Percentiles rank a stretch among this genome's conserved stretches.
Evolutionary conservation across 306 rosid species (phyloP).

Genomic region (Sicyos edulis): DNA sequence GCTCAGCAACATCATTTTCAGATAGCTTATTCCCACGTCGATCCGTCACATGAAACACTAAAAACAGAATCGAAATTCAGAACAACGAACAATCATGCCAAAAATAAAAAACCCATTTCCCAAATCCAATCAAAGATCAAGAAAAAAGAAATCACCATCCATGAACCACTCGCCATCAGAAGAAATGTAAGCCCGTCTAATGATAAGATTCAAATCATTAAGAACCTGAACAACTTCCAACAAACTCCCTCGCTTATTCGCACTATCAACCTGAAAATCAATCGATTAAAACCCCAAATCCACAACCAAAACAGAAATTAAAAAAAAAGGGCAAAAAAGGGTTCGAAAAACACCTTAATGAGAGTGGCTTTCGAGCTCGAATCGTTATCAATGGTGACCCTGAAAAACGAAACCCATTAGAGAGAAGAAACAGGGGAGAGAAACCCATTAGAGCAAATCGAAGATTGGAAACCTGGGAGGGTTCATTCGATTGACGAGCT

Average conservation of each 20-base stretch:
- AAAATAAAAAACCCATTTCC: background rate
- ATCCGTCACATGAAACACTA: conserved; percentile 89
- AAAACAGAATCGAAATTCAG: background rate
- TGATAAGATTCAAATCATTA: conserved; percentile 75
- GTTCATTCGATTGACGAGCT: conserved; percentile 78
- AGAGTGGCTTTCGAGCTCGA: conserved; percentile 60
- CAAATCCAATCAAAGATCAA: too few species aligned
- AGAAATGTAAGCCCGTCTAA: conserved; percentile 87
- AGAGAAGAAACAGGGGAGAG: conserved; percentile 23
- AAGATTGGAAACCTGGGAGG: conserved; percentile 65
- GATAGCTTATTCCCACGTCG: conserved; percentile 68
- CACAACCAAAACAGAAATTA: too few species aligned
- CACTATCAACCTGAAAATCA: conserved; percentile 72
- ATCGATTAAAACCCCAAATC: background rate
- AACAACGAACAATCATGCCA: conserved; percentile 1
- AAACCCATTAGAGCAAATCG: conserved; percentile 1
- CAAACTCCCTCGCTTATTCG: conserved; percentile 87
- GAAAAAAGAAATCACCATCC: conserved; percentile 53
- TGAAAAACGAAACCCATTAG: conserved; percentile 33
- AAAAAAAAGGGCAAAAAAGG: background rate
- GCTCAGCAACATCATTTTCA: conserved; percentile 68
- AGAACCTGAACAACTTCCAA: conserved; percentile 88
- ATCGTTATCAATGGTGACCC: conserved; percentile 82
- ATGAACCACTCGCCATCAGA: conserved; percentile 98
- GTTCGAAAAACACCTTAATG: conserved; percentile 85